Evolutionary conservation across 306 rosid genomes (phyloP).

Genomic region (Purshia tridentata): DNA sequence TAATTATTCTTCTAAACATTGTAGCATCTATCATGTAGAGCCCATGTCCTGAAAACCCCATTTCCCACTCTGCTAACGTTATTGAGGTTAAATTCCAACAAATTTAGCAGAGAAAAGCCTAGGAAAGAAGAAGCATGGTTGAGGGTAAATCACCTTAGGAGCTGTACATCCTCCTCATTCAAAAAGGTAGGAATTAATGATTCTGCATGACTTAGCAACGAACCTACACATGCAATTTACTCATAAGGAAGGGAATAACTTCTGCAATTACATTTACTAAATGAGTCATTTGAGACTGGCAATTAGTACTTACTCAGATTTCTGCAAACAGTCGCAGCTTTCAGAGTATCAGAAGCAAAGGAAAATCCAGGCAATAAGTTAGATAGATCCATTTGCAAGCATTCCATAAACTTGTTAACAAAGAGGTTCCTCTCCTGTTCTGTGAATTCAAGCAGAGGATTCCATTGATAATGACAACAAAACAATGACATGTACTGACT

Average conservation of each 20-base stretch:
- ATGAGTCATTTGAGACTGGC: slow-evolving; percentile 20
- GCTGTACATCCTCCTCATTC: slow-evolving; percentile 84
- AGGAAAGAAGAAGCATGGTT: slow-evolving; percentile 1
- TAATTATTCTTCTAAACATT: neutral
- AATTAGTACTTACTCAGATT: slow-evolving; percentile 60
- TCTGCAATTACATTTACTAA: slow-evolving; percentile 16
- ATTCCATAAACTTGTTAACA: slow-evolving; percentile 74
- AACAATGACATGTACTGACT: slow-evolving; percentile 23
- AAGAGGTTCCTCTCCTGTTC: slow-evolving; percentile 91
- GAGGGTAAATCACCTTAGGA: slow-evolving; percentile 58
- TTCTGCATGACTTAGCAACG: slow-evolving; percentile 87
- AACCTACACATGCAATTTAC: slow-evolving; percentile 59
- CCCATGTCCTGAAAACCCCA: neutral
- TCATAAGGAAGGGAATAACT: slow-evolving; percentile 31
- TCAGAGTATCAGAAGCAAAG: slow-evolving; percentile 56
- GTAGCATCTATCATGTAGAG: neutral
- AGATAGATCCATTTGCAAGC: slow-evolving; percentile 68
- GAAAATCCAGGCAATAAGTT: slow-evolving; percentile 66
- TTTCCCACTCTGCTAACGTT: neutral
- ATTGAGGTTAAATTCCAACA: neutral
- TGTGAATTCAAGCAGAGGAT: slow-evolving; percentile 44
- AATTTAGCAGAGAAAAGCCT: slow-evolving; percentile 1
- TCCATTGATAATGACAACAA: slow-evolving; percentile 24
- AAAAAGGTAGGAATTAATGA: slow-evolving; percentile 82
- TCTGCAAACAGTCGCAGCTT: slow-evolving; percentile 60